Conservation (phyloP, 306 rosid species). For the Sindora glabra region DNA sequence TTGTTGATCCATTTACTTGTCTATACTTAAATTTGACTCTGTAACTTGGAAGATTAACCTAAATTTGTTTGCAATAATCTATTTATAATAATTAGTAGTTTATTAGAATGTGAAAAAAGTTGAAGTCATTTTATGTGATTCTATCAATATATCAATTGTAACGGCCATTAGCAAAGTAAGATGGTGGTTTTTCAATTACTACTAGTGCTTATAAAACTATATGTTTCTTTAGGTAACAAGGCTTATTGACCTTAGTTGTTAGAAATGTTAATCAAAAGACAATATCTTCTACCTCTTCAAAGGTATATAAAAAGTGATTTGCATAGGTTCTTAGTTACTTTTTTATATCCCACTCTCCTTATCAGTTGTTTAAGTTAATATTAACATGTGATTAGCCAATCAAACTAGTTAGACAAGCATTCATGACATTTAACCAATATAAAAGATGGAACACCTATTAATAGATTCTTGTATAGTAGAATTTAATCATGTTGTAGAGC, state of each 20-base stretch:
- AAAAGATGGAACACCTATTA: too few relatives aligned
- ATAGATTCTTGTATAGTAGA: too few relatives aligned
- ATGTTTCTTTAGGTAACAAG: constrained; percentile 42
- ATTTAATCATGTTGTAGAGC: too few relatives aligned
- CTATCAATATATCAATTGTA: constrained; percentile 90
- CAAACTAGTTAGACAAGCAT: too few relatives aligned
- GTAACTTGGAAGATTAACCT: too few relatives aligned
- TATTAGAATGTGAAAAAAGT: constrained; percentile 81
- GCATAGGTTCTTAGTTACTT: constrained; percentile 1
- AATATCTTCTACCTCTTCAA: constrained; percentile 69
- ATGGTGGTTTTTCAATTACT: constrained; percentile 8
- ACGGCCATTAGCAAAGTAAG: constrained; percentile 94
- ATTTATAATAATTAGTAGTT: constrained; percentile 40
- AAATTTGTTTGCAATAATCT: constrained; percentile 11
- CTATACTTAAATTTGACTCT: background rate
- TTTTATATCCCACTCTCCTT: background rate
- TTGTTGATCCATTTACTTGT: background rate
- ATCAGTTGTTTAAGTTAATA: background rate
- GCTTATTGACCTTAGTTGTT: constrained; percentile 90
- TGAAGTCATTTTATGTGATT: constrained; percentile 41
- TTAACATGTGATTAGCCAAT: too few relatives aligned
- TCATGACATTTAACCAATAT: too few relatives aligned
- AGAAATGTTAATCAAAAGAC: constrained; percentile 92
- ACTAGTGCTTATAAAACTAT: constrained; percentile 6
- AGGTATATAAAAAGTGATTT: constrained; percentile 40